These are phyloP conservation scores for Macrotyloma uniflorum DNA, from an alignment of 306 rosid genomes.

Conservation along the genomic window DNA sequence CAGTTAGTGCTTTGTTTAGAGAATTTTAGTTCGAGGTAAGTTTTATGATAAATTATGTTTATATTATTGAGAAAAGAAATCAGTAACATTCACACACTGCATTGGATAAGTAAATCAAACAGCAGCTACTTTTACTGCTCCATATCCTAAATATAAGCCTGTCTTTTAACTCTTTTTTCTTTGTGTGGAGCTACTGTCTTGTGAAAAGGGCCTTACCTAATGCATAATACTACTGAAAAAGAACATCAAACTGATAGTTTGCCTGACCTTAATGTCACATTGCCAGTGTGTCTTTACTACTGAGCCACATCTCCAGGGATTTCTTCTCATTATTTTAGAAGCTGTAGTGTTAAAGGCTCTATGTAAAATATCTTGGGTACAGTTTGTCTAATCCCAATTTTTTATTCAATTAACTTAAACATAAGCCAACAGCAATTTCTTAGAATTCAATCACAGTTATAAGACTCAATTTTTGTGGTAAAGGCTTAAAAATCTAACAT, in stretches of 20 bases:
- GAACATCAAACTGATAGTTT: not conserved
- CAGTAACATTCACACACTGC: not conserved
- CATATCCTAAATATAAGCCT: conserved; percentile 9
- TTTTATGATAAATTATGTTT: not conserved
- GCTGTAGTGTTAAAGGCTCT: not conserved
- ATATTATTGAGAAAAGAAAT: not conserved
- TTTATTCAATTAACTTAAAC: not conserved
- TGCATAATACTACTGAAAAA: not conserved
- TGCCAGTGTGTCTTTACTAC: not conserved
- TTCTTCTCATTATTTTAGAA: not conserved
- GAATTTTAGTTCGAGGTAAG: not conserved
- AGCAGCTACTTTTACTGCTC: not conserved
- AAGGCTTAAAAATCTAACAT: not conserved
- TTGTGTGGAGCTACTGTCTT: not conserved
- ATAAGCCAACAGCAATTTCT: not conserved
- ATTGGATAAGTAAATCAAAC: not conserved
- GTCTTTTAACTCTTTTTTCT: not conserved
- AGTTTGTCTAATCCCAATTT: not conserved
- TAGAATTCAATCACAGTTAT: not conserved
- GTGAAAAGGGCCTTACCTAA: not conserved
- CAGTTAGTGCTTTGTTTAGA: not conserved
- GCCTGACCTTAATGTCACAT: not conserved
- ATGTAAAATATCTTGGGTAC: not conserved
- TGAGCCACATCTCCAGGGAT: not conserved
- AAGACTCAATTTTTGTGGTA: not conserved